Evolutionary conservation across 176 grass and related monocot genomes (phyloP).

Genomic region (Calamus simplicifolius): DNA sequence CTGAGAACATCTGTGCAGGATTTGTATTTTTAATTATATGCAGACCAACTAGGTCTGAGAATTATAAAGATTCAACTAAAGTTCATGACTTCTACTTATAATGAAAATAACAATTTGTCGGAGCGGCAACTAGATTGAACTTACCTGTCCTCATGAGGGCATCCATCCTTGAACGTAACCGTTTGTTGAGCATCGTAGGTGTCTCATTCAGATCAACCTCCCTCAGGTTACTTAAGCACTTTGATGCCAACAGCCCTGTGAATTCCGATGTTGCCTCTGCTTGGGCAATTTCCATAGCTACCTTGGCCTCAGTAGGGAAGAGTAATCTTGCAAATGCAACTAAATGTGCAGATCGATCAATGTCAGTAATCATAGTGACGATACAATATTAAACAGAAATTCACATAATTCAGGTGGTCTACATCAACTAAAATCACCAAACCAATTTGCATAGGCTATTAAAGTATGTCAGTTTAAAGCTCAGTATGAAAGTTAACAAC

Average conservation of each 20-base stretch:
- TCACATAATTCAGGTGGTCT: no score
- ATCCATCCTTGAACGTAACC: conserved; percentile 65
- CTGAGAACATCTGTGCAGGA: no score
- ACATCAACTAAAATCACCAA: no score
- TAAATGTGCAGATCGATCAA: conserved; percentile 15
- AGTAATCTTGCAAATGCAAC: conserved; percentile 89
- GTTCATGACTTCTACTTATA: no score
- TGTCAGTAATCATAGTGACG: no score
- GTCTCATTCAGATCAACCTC: conserved; percentile 97
- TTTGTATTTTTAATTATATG: no score
- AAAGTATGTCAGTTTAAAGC: no score
- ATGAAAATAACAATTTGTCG: not conserved
- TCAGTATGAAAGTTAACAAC: no score
- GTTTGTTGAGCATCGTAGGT: conserved; percentile 68
- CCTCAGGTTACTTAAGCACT: conserved; percentile 55
- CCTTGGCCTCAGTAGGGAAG: conserved; percentile 88
- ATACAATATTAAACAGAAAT: no score
- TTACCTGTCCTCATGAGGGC: conserved; percentile 84
- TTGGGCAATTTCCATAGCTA: conserved; percentile 92
- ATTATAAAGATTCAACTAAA: no score
- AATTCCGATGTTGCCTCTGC: conserved; percentile 66
- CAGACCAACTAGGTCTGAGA: no score
- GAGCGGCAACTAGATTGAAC: not conserved
- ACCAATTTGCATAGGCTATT: no score
- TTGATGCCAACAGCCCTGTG: conserved; percentile 31